phyloP scores from a whole-genome alignment of 257 asterid species.

The Solanum ossicruentum region DNA sequence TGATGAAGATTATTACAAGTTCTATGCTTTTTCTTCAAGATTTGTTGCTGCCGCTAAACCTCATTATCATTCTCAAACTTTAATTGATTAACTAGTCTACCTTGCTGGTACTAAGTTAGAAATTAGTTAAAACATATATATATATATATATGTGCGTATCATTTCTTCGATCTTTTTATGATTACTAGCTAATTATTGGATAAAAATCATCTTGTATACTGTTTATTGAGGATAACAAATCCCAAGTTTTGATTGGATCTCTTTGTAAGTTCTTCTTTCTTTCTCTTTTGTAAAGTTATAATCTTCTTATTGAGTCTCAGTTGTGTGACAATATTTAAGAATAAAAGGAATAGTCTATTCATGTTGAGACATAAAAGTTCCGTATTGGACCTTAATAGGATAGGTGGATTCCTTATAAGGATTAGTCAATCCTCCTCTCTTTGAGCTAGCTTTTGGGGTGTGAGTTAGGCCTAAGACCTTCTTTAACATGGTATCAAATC shows the following conservation, averaged over 20 bases:
- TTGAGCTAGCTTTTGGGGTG: too few species aligned
- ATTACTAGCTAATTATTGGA: neutral
- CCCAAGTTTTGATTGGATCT: neutral
- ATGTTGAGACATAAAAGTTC: too few species aligned
- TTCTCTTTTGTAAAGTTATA: neutral
- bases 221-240: neutral
- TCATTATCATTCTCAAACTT: slow-evolving; percentile 7
- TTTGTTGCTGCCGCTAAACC: slow-evolving; percentile 31
- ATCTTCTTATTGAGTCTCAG: too few species aligned
- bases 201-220: neutral
- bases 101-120: neutral
- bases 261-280: neutral
- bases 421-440: too few species aligned
- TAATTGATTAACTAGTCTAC: neutral
- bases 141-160: neutral
- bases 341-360: too few species aligned
- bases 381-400: too few species aligned
- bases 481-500: too few species aligned
- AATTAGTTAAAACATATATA: neutral
- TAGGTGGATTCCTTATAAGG: too few species aligned
- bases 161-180: neutral
- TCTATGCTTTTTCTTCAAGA: slow-evolving; percentile 65
- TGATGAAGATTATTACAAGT: slow-evolving; percentile 45
- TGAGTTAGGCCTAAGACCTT: too few species aligned
- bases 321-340: too few species aligned